These are phyloP conservation scores for Monilinia vaccinii-corymbosi DNA, from an alignment of 2,329 filamentous ascomycete species.

Conservation along the genomic window DNA sequence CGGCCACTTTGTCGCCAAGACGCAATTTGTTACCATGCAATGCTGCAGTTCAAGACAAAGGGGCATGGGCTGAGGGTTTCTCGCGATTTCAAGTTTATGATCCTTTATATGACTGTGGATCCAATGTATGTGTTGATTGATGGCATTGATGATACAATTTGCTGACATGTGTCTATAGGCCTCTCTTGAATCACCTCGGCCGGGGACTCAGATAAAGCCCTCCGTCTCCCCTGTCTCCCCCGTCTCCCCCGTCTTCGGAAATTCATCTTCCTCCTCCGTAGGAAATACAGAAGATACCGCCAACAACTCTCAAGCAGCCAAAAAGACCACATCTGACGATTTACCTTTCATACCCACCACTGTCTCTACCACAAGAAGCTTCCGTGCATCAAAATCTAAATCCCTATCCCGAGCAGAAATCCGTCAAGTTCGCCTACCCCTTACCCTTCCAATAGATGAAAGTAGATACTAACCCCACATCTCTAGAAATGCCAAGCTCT, in stretches of 20 bases:
- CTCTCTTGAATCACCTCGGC: not conserved
- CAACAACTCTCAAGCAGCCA: not conserved
- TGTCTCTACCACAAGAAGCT: not conserved
- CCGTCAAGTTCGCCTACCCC: not conserved
- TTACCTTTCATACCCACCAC: not conserved
- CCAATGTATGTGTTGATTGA: not conserved
- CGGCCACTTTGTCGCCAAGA: not conserved
- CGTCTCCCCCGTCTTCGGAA: too few relatives aligned
- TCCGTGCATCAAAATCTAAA: not conserved
- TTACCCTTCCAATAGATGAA: not conserved
- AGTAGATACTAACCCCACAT: not conserved
- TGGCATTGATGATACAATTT: not conserved
- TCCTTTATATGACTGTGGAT: not conserved
- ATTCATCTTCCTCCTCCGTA: not conserved
- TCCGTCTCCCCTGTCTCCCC: not conserved
- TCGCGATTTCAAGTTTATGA: too few relatives aligned
- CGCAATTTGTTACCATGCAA: not conserved
- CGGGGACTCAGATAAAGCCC: not conserved
- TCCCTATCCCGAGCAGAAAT: conserved; percentile 2
- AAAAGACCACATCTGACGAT: not conserved
- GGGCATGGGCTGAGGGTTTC: not conserved
- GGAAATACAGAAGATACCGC: not conserved
- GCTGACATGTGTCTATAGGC: not conserved
- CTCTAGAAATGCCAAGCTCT: conserved; percentile 54
- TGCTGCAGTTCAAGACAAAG: not conserved